Conservation (phyloP, 106 monocot species). For the Allium cepa region DNA sequence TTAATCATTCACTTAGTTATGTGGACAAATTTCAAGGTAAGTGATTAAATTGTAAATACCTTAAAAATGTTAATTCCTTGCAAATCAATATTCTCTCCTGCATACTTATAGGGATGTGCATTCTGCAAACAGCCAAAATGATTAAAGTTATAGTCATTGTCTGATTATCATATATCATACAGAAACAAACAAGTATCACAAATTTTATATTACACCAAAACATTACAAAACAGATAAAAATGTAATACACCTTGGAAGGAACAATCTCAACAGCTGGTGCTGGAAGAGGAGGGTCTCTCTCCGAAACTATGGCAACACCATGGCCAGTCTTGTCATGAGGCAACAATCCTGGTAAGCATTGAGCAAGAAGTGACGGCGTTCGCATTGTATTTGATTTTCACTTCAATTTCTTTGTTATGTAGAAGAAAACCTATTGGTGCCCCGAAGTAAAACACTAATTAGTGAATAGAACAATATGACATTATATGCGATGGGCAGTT, state of each 20-base stretch:
- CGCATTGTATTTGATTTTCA: conserved; percentile 29
- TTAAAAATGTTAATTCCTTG: conserved; percentile 77
- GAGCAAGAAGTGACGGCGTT: conserved; percentile 47
- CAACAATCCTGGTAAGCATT: conserved; percentile 54
- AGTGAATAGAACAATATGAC: conserved; percentile 1
- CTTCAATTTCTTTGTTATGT: background rate
- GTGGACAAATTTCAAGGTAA: background rate
- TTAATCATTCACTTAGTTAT: background rate
- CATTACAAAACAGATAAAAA: background rate
- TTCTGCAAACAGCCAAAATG: conserved; percentile 32
- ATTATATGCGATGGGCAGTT: too few relatives aligned
- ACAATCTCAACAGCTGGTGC: conserved; percentile 76
- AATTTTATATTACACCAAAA: background rate
- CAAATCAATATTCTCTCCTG: conserved; percentile 84
- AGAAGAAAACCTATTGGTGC: conserved; percentile 1
- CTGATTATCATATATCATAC: background rate
- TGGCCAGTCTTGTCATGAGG: conserved; percentile 35
- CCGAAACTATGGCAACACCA: conserved; percentile 38
- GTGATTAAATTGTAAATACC: conserved; percentile 23
- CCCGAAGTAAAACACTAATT: background rate
- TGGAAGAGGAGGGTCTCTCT: conserved; percentile 53
- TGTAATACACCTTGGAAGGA: conserved; percentile 53
- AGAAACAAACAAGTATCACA: background rate
- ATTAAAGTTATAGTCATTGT: background rate
- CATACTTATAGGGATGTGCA: conserved; percentile 76